These are phyloP conservation scores for Erigeron philadelphicus DNA, from an alignment of 140 eudicot species.

Conservation along the genomic window DNA sequence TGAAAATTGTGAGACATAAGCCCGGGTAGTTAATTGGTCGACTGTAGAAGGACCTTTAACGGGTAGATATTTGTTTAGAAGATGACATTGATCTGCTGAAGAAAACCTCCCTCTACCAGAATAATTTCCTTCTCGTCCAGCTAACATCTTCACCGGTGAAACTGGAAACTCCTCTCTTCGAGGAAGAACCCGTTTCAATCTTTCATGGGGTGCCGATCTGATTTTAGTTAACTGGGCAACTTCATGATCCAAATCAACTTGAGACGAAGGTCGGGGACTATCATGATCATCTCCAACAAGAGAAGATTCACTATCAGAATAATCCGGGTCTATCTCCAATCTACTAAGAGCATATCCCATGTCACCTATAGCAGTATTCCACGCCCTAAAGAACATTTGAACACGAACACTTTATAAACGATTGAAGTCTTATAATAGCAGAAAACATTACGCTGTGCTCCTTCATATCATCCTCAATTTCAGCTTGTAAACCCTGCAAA, in stretches of 20 bases:
- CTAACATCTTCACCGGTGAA: slow-evolving; percentile 74
- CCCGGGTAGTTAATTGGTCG: slow-evolving; percentile 73
- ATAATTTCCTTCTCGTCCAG: slow-evolving; percentile 75
- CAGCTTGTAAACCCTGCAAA: slow-evolving; percentile 34
- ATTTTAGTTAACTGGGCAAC: slow-evolving; percentile 75
- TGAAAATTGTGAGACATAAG: slow-evolving; percentile 88
- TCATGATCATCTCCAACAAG: slow-evolving; percentile 25
- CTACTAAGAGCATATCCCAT: slow-evolving; percentile 77
- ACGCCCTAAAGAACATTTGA: slow-evolving; percentile 47
- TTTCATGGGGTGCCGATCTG: slow-evolving; percentile 54
- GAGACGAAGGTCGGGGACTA: slow-evolving; percentile 24
- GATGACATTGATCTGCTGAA: slow-evolving; percentile 66
- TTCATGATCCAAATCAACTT: slow-evolving; percentile 50
- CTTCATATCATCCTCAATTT: slow-evolving; percentile 30
- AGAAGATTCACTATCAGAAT: slow-evolving; percentile 41
- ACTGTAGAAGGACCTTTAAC: slow-evolving; percentile 61
- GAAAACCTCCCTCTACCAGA: slow-evolving; percentile 80
- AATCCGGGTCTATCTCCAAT: slow-evolving; percentile 55
- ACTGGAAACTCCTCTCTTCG: slow-evolving; percentile 43
- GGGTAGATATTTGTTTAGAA: slow-evolving; percentile 68
- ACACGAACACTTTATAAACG: slow-evolving; percentile 11
- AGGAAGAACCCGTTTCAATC: slow-evolving; percentile 36
- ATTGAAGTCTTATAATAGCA: slow-evolving; percentile 15
- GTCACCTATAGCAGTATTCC: slow-evolving; percentile 33
- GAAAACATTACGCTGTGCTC: slow-evolving; percentile 19